Evolutionary conservation across 31 red algal species (phyloP).

Genomic region (Bonnemaisonia californica): DNA sequence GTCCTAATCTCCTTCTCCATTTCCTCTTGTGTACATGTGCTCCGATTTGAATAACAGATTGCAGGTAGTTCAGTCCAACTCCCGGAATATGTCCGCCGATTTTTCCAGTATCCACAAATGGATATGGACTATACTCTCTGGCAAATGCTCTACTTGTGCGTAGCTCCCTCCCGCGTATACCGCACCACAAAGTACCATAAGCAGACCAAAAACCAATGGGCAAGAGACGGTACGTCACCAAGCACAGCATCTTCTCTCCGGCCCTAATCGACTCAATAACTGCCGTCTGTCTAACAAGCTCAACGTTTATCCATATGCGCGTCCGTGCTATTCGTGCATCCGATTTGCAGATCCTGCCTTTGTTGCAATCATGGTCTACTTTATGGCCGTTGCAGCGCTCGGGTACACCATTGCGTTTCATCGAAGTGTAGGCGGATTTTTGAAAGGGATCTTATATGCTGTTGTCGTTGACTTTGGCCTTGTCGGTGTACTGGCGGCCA

Average conservation of each 20-base stretch:
- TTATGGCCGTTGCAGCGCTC: conserved; percentile 78
- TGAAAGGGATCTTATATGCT: conserved; percentile 60
- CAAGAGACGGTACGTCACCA: conserved; percentile 80
- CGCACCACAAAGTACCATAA: conserved; percentile 88
- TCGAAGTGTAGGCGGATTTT: conserved; percentile 40
- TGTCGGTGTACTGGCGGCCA: conserved; percentile 64
- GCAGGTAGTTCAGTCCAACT: conserved; percentile 54
- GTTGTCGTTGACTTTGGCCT: conserved; percentile 68
- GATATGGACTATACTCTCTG: conserved; percentile 93
- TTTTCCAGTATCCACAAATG: conserved; percentile 84
- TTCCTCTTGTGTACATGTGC: background rate
- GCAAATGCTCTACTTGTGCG: conserved; percentile 88
- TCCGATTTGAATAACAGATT: conserved; percentile 24
- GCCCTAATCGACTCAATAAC: background rate
- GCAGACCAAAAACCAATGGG: conserved; percentile 99
- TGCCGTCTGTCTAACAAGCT: background rate
- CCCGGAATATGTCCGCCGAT: conserved; percentile 82
- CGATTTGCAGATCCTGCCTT: conserved; percentile 87
- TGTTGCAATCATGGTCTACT: conserved; percentile 78
- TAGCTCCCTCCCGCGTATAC: conserved; percentile 86
- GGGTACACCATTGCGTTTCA: conserved; percentile 84
- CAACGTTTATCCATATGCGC: too few relatives aligned
- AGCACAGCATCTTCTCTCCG: background rate
- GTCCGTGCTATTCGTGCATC: background rate
- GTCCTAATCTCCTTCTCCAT: background rate